A percentile compares a stretch with the other conserved stretches of the same genome.
Conservation (phyloP, 768 basidiomycete species). For the Mycena latifolia region DNA sequence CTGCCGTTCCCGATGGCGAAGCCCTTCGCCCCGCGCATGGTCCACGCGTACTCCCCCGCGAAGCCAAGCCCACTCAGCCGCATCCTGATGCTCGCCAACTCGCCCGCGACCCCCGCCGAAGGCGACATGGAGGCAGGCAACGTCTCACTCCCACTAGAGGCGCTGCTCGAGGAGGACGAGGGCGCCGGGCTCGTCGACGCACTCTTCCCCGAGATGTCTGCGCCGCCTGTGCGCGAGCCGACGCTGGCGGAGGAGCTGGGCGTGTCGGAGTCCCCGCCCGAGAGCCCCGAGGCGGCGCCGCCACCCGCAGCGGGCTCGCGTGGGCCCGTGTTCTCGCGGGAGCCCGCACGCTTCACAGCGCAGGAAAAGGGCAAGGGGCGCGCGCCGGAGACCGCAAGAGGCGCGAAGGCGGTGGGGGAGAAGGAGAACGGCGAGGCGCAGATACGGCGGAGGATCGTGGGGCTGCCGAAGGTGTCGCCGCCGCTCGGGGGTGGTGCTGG, state of each 20-base stretch:
- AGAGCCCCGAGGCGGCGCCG: constrained; percentile 59
- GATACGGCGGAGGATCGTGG: constrained; percentile 20
- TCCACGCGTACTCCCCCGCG: constrained; percentile 85
- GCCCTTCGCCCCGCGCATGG: constrained; percentile 75
- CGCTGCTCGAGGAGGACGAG: constrained; percentile 52
- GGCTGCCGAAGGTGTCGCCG: constrained; percentile 19
- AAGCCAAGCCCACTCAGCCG: constrained; percentile 86
- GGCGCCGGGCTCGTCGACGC: constrained; percentile 41
- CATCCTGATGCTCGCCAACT: constrained; percentile 78
- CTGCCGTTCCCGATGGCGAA: constrained; percentile 79
- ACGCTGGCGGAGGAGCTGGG: constrained; percentile 62
- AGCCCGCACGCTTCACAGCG: constrained; percentile 47
- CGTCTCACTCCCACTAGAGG: constrained; percentile 39
- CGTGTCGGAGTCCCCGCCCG: constrained; percentile 55
- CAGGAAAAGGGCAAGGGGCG: constrained; percentile 57
- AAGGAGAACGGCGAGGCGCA: constrained; percentile 33
- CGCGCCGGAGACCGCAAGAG: constrained; percentile 29
- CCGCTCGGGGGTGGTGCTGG: constrained; percentile 8
- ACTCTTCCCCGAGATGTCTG: constrained; percentile 27
- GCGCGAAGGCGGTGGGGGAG: constrained; percentile 16
- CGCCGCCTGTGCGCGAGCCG: constrained; percentile 40
- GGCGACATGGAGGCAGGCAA: constrained; percentile 29
- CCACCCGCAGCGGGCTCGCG: constrained; percentile 35
- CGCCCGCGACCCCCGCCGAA: constrained; percentile 55
- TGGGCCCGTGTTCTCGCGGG: constrained; percentile 41